Conservation (phyloP, 345 rosid species). For the Balakata baccata region DNA sequence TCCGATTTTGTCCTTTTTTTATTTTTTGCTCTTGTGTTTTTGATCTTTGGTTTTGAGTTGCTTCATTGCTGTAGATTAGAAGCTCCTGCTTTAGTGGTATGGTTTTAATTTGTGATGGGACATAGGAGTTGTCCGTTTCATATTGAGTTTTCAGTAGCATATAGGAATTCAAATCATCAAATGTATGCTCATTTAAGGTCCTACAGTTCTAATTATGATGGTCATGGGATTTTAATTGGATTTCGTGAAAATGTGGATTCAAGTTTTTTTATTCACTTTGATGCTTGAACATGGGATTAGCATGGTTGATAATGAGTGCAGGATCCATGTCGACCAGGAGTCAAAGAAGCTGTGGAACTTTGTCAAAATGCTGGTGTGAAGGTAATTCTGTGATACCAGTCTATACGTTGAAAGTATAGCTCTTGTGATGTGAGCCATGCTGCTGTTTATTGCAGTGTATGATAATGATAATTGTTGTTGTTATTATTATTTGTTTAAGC, state of each 20-base stretch:
- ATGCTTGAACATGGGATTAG: background rate
- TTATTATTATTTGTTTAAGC: too few species aligned
- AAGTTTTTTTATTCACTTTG: background rate
- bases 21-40: too few species aligned
- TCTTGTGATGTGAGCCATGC: background rate
- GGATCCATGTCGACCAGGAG: conserved; percentile 38
- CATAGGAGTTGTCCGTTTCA: too few species aligned
- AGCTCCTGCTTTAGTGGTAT: too few species aligned
- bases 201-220: background rate
- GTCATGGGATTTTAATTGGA: too few species aligned
- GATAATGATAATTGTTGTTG: too few species aligned
- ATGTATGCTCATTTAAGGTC: background rate
- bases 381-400: conserved; percentile 16
- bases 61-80: too few species aligned
- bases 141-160: too few species aligned
- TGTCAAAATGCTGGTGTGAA: conserved; percentile 37
- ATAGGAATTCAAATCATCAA: background rate
- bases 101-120: too few species aligned
- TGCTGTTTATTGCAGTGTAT: background rate
- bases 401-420: background rate
- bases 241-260: background rate
- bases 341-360: conserved; percentile 29
- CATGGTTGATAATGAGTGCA: conserved; percentile 9
- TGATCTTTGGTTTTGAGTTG: too few species aligned
- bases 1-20: background rate